phyloP scores from a whole-genome alignment of 306 rosid genomes.

The Ormosia emarginata region DNA sequence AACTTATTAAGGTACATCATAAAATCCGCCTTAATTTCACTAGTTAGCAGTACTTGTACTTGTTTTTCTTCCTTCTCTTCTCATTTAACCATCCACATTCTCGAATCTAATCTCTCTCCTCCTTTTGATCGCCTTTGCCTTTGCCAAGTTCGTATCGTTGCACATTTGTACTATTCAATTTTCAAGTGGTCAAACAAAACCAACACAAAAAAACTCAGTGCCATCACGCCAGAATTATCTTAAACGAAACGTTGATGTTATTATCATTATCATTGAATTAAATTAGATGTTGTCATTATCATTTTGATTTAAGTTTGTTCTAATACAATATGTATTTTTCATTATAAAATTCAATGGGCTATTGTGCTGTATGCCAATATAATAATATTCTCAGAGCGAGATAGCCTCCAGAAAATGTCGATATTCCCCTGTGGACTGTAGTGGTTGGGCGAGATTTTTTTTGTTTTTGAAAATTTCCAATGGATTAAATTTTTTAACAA shows the following conservation, averaged over 20 bases:
- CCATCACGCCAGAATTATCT: not conserved
- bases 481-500: not conserved
- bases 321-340: no score
- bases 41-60: not conserved
- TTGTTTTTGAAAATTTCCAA: not conserved
- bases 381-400: not conserved
- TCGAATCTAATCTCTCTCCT: not conserved
- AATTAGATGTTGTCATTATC: not conserved
- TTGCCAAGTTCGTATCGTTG: no score
- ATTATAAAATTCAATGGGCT: not conserved
- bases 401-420: not conserved
- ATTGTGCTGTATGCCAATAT: not conserved
- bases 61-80: not conserved
- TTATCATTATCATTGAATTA: not conserved
- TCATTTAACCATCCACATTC: not conserved
- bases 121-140: no score
- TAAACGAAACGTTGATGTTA: not conserved
- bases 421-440: not conserved
- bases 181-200: no score
- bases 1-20: no score
- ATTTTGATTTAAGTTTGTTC: no score
- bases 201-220: not conserved
- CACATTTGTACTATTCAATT: not conserved
- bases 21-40: no score
- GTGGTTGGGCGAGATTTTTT: not conserved